phyloP scores from a whole-genome alignment of 371 early-diverging fungal genomes.

The Mucor mucedo region DNA sequence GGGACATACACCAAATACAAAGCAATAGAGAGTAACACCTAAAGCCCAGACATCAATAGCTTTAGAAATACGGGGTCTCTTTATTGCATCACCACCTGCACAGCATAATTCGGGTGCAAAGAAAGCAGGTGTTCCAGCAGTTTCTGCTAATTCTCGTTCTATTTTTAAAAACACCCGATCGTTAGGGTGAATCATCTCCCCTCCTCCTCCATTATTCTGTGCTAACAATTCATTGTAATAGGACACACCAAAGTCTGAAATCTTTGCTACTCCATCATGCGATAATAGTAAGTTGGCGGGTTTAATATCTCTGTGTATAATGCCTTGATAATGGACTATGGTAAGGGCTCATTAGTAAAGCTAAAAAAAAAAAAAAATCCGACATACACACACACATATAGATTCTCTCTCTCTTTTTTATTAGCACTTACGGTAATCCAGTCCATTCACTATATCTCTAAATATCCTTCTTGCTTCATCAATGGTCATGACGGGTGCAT shows the following conservation, averaged over 20 bases:
- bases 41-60: slow-evolving; percentile 98
- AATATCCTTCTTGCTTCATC: slow-evolving; percentile 75
- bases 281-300: slow-evolving; percentile 89
- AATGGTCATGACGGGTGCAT: slow-evolving; percentile 64
- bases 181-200: slow-evolving; percentile 20
- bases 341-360: neutral
- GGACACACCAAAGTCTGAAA: slow-evolving; percentile 95
- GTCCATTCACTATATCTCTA: slow-evolving; percentile 85
- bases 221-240: slow-evolving; percentile 59
- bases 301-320: slow-evolving; percentile 80
- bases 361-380: slow-evolving; percentile 7
- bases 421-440: slow-evolving; percentile 76
- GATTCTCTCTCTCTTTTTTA: no score
- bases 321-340: slow-evolving; percentile 75
- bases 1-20: slow-evolving; percentile 93
- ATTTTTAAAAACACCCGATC: slow-evolving; percentile 25
- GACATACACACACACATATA: no score
- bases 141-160: slow-evolving; percentile 85
- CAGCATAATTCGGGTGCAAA: slow-evolving; percentile 97
- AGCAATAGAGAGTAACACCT: slow-evolving; percentile 97
- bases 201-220: slow-evolving; percentile 11
- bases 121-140: slow-evolving; percentile 96
- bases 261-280: slow-evolving; percentile 77
- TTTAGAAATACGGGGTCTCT: slow-evolving; percentile 64
- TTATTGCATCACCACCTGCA: slow-evolving; percentile 32